Base-by-base conservation (phyloP, 1,139 yeast species). In the Scheffersomyces insectosa region DNA sequence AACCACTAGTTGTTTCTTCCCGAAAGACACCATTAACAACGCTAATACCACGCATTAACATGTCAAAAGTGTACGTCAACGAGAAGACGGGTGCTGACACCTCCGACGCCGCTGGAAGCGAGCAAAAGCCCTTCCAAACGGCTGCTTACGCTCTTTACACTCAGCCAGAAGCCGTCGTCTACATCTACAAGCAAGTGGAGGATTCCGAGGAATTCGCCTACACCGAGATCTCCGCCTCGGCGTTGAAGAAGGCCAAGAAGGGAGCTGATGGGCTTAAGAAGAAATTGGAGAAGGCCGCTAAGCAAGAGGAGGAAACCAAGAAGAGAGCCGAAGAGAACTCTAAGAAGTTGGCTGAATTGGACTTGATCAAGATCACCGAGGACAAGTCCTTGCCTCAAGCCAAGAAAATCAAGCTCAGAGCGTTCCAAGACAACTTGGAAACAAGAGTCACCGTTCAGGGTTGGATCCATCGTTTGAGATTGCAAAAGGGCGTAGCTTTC, bases 381-480 rank as follows among this genome's bases (percentile, higher is more conserved):
- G 97, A 93, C 62, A 56, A 70, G 38, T 75, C 87, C 11, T 77
- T 89, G 54, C 93, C 96, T 45, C 60, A 59, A 32, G 95, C 97
- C 41, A 64, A 68, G 50, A 80, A 73, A 59, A 79, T 82, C 65
- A 91, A 89, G 70, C 79, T 93, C 59, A 68, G 75, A 50, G 55
- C 72, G 5, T 66, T 85, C 36, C 76, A 75, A 45, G 76, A 72
- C 3, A 62, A 70, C 61, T 68, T 85, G 36, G 85, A 77, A 41
- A 55, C 72, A 48, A 82, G 99, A 64, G 89, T 90, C 44, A 65
- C 75, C 47, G 85, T 91, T 36, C 83, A 82, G 54, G 99, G 99
- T 49, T 95, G 99, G 99, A 77, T 95, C 49, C 99, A 95, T 69
- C 87, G 99, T 66, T 77, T 93, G 60, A 84, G 99, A 67, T 60